A percentile compares a stretch with the other conserved stretches of the same genome.
Evolutionary conservation across 495 filamentous ascomycete genomes (phyloP).

Genomic region (Jackrogersella multiformis): DNA sequence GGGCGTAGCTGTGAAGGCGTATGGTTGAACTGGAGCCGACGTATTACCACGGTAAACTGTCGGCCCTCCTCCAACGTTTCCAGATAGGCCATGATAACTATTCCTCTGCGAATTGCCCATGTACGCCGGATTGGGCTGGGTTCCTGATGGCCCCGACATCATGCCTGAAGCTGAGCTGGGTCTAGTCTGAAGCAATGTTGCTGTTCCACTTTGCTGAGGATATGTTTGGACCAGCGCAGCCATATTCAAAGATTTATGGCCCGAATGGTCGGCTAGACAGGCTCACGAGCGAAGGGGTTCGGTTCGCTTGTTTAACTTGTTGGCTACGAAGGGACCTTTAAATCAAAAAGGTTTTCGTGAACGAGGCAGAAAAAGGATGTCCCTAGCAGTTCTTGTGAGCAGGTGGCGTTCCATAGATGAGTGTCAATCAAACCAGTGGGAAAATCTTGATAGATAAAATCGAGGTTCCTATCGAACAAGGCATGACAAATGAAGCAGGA

Average conservation of each 20-base stretch:
- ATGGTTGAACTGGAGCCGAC: conserved; percentile 77
- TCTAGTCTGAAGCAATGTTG: conserved; percentile 83
- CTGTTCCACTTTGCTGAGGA: conserved; percentile 79
- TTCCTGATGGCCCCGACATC: conserved; percentile 61
- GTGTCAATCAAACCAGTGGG: not conserved
- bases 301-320: conserved; percentile 31
- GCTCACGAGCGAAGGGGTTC: conserved; percentile 30
- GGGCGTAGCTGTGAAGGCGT: conserved; percentile 84
- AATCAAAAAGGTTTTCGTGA: not conserved
- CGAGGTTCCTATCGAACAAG: not conserved
- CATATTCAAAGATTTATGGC: conserved; percentile 63
- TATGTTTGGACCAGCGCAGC: conserved; percentile 92
- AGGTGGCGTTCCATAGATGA: not conserved
- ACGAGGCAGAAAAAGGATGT: conserved; percentile 2
- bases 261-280: conserved; percentile 20
- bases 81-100: conserved; percentile 65
- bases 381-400: conserved; percentile 12
- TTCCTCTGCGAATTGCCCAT: conserved; percentile 68
- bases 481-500: not conserved
- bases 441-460: not conserved
- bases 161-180: conserved; percentile 76
- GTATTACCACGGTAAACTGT: conserved; percentile 75
- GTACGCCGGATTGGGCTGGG: conserved; percentile 65
- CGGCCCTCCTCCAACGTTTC: conserved; percentile 57
- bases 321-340: not conserved